Conservation (phyloP, 306 rosid species). For the Prunus kanzakura region DNA sequence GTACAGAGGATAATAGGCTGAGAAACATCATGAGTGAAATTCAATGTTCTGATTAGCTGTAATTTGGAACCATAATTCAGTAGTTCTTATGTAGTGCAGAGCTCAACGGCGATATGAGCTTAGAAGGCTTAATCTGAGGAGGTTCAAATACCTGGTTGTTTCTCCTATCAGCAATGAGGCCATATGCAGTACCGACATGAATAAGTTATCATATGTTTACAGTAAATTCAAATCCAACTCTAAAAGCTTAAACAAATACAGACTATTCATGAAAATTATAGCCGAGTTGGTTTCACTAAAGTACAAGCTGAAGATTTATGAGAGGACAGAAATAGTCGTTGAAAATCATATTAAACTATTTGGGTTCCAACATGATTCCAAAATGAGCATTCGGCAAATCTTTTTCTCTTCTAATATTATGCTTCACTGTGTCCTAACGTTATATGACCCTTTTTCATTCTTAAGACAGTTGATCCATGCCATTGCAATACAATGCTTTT, state of each 20-base stretch:
- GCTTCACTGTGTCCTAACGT: not conserved
- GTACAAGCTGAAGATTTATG: not conserved
- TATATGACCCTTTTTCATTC: not conserved
- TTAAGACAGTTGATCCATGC: not conserved
- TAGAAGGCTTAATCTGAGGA: not conserved
- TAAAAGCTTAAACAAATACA: not conserved
- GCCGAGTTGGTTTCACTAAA: not conserved
- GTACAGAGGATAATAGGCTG: not conserved
- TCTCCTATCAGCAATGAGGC: not conserved
- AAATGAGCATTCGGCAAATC: not conserved
- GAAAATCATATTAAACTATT: not conserved
- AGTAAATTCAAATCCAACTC: not conserved
- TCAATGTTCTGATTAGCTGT: not conserved
- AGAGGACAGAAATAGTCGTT: no score
- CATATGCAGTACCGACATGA: not conserved
- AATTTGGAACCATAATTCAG: not conserved
- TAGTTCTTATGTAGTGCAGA: not conserved
- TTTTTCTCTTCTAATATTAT: not conserved
- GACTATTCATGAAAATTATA: not conserved
- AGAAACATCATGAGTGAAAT: not conserved
- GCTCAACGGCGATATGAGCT: not conserved
- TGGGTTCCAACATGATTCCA: not conserved
- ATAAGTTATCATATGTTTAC: not conserved
- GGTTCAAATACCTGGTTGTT: not conserved
- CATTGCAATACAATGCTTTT: not conserved